Evolutionary conservation across 441 rosid genomes (phyloP).

Genomic region (Adansonia gregorii): DNA sequence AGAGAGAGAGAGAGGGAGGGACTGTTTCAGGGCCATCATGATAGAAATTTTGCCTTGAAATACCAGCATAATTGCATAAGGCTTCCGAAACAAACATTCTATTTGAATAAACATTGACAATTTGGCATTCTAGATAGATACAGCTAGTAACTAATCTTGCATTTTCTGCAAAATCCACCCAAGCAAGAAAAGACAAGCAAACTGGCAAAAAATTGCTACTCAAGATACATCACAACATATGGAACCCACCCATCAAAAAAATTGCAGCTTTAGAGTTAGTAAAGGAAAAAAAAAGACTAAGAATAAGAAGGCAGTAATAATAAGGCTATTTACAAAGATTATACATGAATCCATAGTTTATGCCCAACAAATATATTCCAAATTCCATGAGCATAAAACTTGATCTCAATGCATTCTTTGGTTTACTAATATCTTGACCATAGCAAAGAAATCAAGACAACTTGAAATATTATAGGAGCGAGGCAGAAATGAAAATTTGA

Average conservation of each 20-base stretch:
- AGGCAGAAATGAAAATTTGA: not conserved
- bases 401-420: not conserved
- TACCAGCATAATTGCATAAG: too few relatives aligned
- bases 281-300: not conserved
- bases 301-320: not conserved
- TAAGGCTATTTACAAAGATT: not conserved
- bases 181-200: not conserved
- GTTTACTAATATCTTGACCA: not conserved
- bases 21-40: not conserved
- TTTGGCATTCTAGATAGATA: not conserved
- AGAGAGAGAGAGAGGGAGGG: not conserved
- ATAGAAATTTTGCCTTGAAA: not conserved
- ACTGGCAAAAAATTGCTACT: too few relatives aligned
- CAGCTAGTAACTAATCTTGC: not conserved
- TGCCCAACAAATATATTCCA: not conserved
- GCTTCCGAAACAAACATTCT: not conserved
- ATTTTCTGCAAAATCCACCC: conserved; percentile 5
- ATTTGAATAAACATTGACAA: not conserved
- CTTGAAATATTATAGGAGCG: not conserved
- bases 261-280: not conserved
- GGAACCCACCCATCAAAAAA: not conserved
- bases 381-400: not conserved
- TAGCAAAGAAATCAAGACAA: not conserved
- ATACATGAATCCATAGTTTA: not conserved
- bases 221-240: not conserved